Base-by-base conservation (phyloP, 371 early-diverging fungal genomes). In the Phascolomyces articulosus region DNA sequence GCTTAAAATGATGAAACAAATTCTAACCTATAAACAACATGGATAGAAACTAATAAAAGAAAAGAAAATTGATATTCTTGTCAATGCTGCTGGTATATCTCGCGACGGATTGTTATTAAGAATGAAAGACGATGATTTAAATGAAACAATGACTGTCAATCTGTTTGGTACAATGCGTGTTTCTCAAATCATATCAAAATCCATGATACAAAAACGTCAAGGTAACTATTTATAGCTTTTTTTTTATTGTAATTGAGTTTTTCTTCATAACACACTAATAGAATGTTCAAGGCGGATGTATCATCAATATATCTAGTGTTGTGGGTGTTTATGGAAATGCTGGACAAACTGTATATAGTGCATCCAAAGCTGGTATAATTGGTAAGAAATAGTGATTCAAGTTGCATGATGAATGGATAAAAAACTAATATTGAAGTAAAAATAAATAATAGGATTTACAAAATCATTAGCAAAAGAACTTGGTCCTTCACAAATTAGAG, bases 261-360 rank as follows among this genome's bases (percentile, higher is more conserved):
- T n/a, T n/a, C n/a, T n/a, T n/a, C n/a, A n/a, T n/a, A n/a, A n/a
- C n/a, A 40, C 0, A 2, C 11, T 28, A 28, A 41, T 54, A 21
- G 34, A 31, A 3, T 31, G 3, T 23, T 34, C 44, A 61, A 64
- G 73, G 73, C 72, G 93, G 95, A 1, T 89, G 86, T 53, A 94
- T 96, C 55, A 83, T 97, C 73, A 95, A 96, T 73, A 81, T 96
- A 20, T 77, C 93, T 1, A 94, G 95, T 60, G 87, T 92, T 2
- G 79, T 93, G 24, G 97, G 95, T 13, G 54, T 90, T 11, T 77
- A 85, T 24, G 95, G 95, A 4, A 94, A 91, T 63, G 69, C 72
- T 49, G 97, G 94, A 3, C 94, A 93, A 73, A 77, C 85, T 10
- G 86, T 83, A 16, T 96, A 96, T 73, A 80, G 89, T 66, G 94